Conservation (phyloP, 2,329 filamentous ascomycete species). For the Rachicladosporium sp. region DNA sequence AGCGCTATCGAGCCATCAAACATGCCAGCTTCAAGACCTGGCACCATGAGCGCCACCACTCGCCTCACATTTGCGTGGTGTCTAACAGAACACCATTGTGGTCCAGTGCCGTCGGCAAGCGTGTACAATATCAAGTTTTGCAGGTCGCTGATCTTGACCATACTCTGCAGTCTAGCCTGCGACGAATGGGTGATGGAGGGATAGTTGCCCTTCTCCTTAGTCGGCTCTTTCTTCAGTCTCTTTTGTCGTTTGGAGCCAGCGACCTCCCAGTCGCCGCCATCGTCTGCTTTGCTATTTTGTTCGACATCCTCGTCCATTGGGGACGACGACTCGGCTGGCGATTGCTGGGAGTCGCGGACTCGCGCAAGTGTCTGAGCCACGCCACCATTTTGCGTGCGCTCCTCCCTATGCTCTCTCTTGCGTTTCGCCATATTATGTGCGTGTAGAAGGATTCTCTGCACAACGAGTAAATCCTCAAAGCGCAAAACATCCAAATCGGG, state of each 20-base stretch:
- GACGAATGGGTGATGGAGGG: conserved; percentile 41
- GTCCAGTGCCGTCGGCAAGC: conserved; percentile 47
- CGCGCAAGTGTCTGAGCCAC: conserved; percentile 16
- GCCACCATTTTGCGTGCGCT: conserved; percentile 10
- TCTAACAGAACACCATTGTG: conserved; percentile 51
- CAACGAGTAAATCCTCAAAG: too few species aligned
- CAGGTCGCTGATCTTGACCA: conserved; percentile 46
- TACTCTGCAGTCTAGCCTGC: conserved; percentile 41
- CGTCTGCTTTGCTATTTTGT: conserved; percentile 1
- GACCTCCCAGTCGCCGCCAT: conserved; percentile 15
- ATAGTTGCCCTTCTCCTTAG: conserved; percentile 34
- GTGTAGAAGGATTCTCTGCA: not conserved
- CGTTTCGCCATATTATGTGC: conserved; percentile 11
- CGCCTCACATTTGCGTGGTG: conserved; percentile 49
- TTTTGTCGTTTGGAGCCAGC: conserved; percentile 14
- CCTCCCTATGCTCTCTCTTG: conserved; percentile 19
- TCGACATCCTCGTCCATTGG: conserved; percentile 1
- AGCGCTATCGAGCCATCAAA: conserved; percentile 50
- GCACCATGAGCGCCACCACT: conserved; percentile 82
- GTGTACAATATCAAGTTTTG: conserved; percentile 48
- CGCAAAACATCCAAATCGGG: too few species aligned
- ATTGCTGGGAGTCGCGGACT: not conserved
- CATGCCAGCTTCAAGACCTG: conserved; percentile 81
- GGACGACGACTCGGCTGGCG: conserved; percentile 8
- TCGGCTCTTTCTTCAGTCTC: conserved; percentile 18